Evolutionary conservation across 495 filamentous ascomycete species (phyloP).

Genomic region (Penicillium herquei): DNA sequence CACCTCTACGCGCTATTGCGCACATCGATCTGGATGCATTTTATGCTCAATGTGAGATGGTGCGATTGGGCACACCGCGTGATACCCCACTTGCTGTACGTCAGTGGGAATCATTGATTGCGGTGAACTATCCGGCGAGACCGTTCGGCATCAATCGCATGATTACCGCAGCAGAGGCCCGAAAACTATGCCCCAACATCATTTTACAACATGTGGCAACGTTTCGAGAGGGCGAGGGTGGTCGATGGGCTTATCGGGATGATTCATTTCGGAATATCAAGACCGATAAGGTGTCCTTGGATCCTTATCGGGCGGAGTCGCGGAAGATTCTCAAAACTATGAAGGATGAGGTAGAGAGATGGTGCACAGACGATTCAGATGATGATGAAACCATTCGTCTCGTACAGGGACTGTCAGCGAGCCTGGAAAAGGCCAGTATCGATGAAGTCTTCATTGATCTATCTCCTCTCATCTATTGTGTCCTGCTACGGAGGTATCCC

Average conservation of each 20-base stretch:
- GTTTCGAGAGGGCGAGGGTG: slow-evolving; percentile 84
- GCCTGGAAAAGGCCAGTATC: slow-evolving; percentile 87
- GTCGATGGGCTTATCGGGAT: slow-evolving; percentile 84
- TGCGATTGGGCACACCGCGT: slow-evolving; percentile 71
- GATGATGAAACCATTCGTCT: slow-evolving; percentile 36
- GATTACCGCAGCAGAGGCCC: slow-evolving; percentile 75
- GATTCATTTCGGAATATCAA: slow-evolving; percentile 72
- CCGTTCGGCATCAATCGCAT: slow-evolving; percentile 74
- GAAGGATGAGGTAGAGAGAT: slow-evolving; percentile 61
- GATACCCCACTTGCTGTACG: slow-evolving; percentile 88
- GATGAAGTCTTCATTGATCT: slow-evolving; percentile 93
- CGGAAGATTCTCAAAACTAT: slow-evolving; percentile 78
- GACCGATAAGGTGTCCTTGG: slow-evolving; percentile 88
- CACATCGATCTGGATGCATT: slow-evolving; percentile 97
- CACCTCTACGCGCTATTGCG: slow-evolving; percentile 81
- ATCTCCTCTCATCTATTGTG: slow-evolving; percentile 72
- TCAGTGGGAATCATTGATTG: slow-evolving; percentile 76
- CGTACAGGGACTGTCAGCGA: slow-evolving; percentile 49
- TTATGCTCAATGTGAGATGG: slow-evolving; percentile 95
- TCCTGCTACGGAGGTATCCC: slow-evolving; percentile 75
- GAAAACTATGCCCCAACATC: slow-evolving; percentile 80
- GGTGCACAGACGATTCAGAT: slow-evolving; percentile 20
- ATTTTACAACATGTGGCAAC: slow-evolving; percentile 92
- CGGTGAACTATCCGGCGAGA: slow-evolving; percentile 92
- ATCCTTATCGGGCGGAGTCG: slow-evolving; percentile 87